A percentile compares a stretch with the other conserved stretches of the same genome.
These are phyloP conservation scores for Platanthera guangdongensis DNA, from an alignment of 106 monocot species.

Conservation along the genomic window DNA sequence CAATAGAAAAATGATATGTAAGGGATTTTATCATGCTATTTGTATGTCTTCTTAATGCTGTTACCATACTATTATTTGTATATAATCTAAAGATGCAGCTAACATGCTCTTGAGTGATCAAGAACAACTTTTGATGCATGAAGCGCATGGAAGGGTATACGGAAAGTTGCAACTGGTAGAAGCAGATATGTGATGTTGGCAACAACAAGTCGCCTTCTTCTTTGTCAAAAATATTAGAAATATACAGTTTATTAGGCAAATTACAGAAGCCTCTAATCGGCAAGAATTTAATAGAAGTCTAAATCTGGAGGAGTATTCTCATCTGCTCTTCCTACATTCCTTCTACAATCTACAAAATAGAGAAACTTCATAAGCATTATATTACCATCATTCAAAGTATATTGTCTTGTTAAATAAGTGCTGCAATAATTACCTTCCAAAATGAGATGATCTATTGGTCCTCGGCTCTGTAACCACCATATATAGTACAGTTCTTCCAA, in stretches of 20 bases:
- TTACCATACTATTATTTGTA: too few relatives aligned
- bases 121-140: conserved; percentile 29
- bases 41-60: too few relatives aligned
- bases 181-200: conserved; percentile 70
- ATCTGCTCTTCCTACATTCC: conserved; percentile 39
- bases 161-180: conserved; percentile 50
- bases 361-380: background rate
- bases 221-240: conserved; percentile 31
- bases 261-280: conserved; percentile 56
- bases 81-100: conserved; percentile 43
- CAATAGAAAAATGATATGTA: too few relatives aligned
- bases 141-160: conserved; percentile 27
- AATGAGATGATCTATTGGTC: conserved; percentile 62
- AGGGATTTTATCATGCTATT: too few relatives aligned
- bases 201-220: conserved; percentile 18
- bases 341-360: conserved; percentile 38
- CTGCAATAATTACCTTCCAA: conserved; percentile 50
- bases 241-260: conserved; percentile 48
- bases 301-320: conserved; percentile 52
- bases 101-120: conserved; percentile 55
- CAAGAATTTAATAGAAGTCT: conserved; percentile 64
- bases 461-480: conserved; percentile 51
- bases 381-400: background rate
- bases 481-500: conserved; percentile 68
- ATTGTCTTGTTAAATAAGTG: background rate